Base-by-base conservation (phyloP, 441 rosid species). In the Macaranga tanarius region DNA sequence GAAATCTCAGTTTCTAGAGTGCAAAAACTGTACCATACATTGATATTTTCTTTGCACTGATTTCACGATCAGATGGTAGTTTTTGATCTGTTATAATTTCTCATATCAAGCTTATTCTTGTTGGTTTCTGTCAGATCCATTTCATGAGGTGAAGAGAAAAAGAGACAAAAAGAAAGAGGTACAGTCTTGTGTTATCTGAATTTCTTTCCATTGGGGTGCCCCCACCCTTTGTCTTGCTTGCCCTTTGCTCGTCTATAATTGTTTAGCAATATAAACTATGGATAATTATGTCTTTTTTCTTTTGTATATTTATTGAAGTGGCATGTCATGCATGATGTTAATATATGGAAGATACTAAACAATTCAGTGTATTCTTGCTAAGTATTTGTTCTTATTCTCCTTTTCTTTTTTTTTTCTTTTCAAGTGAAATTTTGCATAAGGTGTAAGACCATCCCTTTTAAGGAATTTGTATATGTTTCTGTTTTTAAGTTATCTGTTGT, bases 161-260 rank as follows among this genome's bases (percentile, higher is more conserved):
- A 87, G 81, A 73, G 98, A 89, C 73, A 84, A 84, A 88, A 92
- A 87, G 85, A 92, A 92, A 80, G 97, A 93, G 97, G 98, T 93
- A 84, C n/a, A 23, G 15, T 67, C 59, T 65, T 70, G 54, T 38
- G 10, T 15, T 45, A 54, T 52, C 10, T 62, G 10, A 44, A 13
- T 67, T 19, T 31, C 62, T 26, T 73, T 70, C 61, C 15, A 10
- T 62, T 52, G 9, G 42, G 13, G 17, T 54, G 44, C 55, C 6
- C 23, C 11, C 56, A 20, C 28, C 6, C 38, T 34, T 9, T 25
- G 2, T 12, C 5, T 4, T 38, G 7, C 45, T 19, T 23, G 1
- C 34, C 23, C 20, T 65, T 50, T 25, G 12, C 25, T 47, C 16
- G 11, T 25, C 9, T 15, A 40, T 47, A 22, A 47, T 47, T 31